Conservation (phyloP, 2,329 filamentous ascomycete species). For the Verticillium alfalfae region DNA sequence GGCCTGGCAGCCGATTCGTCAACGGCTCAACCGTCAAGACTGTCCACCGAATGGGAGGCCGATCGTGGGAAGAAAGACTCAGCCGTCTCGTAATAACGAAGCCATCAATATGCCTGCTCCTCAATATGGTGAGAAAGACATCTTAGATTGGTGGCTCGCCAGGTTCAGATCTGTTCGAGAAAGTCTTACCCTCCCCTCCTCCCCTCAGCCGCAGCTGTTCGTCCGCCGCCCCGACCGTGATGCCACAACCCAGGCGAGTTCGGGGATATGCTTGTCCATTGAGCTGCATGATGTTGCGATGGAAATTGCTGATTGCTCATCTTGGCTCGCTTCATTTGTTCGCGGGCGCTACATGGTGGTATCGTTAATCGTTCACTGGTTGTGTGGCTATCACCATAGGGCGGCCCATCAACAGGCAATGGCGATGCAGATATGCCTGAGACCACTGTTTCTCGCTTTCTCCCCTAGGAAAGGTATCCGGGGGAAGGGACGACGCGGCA, state of each 20-base stretch:
- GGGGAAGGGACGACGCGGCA: neutral
- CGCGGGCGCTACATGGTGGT: no score
- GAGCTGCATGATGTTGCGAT: neutral
- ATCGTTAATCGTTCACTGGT: no score
- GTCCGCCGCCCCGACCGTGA: neutral
- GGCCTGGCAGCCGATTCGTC: neutral
- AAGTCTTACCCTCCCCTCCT: neutral
- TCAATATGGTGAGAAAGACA: neutral
- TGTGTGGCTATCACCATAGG: neutral
- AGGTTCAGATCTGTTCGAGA: neutral
- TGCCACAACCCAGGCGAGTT: neutral
- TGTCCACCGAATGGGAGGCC: neutral
- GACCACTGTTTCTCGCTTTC: neutral
- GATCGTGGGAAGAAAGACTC: neutral
- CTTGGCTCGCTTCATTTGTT: no score
- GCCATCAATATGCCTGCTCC: no score
- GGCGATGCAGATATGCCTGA: neutral
- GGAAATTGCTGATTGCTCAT: neutral
- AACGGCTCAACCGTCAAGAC: neutral
- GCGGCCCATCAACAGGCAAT: neutral
- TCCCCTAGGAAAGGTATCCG: neutral
- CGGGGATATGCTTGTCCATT: neutral
- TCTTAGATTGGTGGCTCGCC: neutral
- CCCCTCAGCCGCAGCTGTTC: neutral
- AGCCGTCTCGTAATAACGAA: neutral